Percentiles rank a stretch among this genome's conserved stretches.
Evolutionary conservation across 768 basidiomycete genomes (phyloP).

Genomic region (Dioszegia aurantiaca): DNA sequence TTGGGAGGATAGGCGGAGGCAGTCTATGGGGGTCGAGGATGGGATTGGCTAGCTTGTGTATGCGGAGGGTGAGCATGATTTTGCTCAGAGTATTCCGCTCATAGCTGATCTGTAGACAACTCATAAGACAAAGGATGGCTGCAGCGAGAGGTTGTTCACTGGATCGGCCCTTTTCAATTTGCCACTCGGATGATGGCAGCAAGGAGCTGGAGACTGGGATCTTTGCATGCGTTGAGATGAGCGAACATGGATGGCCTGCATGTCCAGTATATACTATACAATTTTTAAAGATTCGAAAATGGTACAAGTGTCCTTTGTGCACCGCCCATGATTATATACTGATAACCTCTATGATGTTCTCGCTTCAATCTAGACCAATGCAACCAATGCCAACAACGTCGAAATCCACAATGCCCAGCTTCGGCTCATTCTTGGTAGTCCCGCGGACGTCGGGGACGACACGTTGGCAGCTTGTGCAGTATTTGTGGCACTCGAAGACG

Average conservation of each 20-base stretch:
- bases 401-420: constrained; percentile 1
- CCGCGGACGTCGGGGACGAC: neutral
- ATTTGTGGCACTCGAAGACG: neutral
- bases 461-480: neutral
- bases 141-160: too few species aligned
- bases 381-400: neutral
- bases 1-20: neutral
- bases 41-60: neutral
- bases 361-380: neutral
- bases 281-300: too few species aligned
- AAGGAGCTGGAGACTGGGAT: too few species aligned
- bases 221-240: too few species aligned
- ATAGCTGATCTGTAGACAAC: too few species aligned
- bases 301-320: neutral
- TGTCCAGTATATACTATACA: too few species aligned
- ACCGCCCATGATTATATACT: neutral
- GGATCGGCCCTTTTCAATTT: too few species aligned
- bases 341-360: neutral
- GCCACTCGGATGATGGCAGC: too few species aligned
- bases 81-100: too few species aligned
- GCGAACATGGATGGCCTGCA: too few species aligned
- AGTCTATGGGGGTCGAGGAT: neutral
- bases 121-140: too few species aligned
- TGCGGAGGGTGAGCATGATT: neutral
- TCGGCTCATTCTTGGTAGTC: neutral